Evolutionary conservation across 2,329 filamentous ascomycete species (phyloP).

Genomic region (Aureobasidium namibiae): DNA sequence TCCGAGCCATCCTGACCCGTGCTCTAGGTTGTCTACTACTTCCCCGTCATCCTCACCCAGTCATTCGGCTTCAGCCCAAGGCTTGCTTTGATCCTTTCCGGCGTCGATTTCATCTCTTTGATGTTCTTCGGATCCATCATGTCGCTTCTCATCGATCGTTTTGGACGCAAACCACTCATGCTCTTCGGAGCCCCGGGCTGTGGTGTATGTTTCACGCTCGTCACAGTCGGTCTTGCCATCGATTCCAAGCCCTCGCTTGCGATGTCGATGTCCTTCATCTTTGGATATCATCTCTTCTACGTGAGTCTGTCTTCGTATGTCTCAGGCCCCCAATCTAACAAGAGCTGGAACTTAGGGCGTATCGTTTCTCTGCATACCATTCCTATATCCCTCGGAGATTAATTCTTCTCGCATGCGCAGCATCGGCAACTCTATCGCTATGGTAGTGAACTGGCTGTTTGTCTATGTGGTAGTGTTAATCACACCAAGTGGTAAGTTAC

Average conservation of each 20-base stretch:
- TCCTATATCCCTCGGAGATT: slow-evolving; percentile 16
- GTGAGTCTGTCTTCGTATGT: not conserved
- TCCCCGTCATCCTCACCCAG: slow-evolving; percentile 15
- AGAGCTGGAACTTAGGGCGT: not conserved
- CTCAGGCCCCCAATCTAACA: not conserved
- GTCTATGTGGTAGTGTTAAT: slow-evolving; percentile 16
- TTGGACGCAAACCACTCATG: slow-evolving; percentile 16
- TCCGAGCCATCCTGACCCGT: not conserved
- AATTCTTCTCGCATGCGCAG: slow-evolving; percentile 15
- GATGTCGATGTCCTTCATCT: slow-evolving; percentile 16
- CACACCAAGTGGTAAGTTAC: slow-evolving; percentile 15
- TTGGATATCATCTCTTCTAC: slow-evolving; percentile 17
- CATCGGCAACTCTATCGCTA: slow-evolving; percentile 15
- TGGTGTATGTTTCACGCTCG: slow-evolving; percentile 15
- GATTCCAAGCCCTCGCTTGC: slow-evolving; percentile 13
- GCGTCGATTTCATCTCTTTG: slow-evolving; percentile 14
- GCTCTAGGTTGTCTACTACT: slow-evolving; percentile 12
- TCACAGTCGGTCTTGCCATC: slow-evolving; percentile 13
- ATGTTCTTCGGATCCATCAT: slow-evolving; percentile 15
- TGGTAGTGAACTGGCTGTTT: slow-evolving; percentile 16
- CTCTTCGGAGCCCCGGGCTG: slow-evolving; percentile 14
- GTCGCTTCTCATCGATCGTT: slow-evolving; percentile 13
- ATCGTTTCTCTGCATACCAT: slow-evolving; percentile 15
- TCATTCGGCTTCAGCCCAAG: slow-evolving; percentile 17
- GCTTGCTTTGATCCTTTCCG: slow-evolving; percentile 15